Evolutionary conservation across 441 rosid genomes (phyloP), one percentile per base, ranked within the genome.

Genomic region (Biscutella laevigata): DNA sequence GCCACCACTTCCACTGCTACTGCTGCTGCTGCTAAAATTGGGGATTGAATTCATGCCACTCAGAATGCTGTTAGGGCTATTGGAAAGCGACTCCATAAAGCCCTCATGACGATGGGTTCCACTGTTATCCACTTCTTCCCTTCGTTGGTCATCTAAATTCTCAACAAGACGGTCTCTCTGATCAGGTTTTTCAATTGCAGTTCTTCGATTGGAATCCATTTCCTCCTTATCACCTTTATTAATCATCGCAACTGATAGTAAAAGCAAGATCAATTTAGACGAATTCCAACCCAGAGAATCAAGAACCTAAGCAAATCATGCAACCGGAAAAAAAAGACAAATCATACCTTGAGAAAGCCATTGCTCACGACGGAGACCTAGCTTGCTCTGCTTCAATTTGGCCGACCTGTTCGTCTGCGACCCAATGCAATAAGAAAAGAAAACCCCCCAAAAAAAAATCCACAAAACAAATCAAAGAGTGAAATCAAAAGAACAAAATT

Each of bases 321-420:
- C 39, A 22, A n/a, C n/a, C n/a, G n/a, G n/a, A n/a, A n/a, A n/a
- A n/a, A n/a, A n/a, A n/a, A n/a, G n/a, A n/a, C n/a, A n/a, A n/a
- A n/a, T n/a, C n/a, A 10, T 65, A 86, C 97, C 85, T 78, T 79
- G 95, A 60, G 97, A 82, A 59, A 90, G 97, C 95, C 95, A 89
- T 73, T 89, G 97, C 72, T 86, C 95, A 13, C 97, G 91, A 41
- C 97, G 95, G 11, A 79, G 91, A 68, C 86, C 95, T 1, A 86
- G 78, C 75, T 90, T 90, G 84, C 89, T 77, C 80, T 84, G 95
- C 74, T 84, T 90, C 81, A 89, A 69, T 75, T 82, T 86, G 10
- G 95, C 91, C n/a, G 94, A 72, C 84, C 95, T 76, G 68, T 83
- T 79, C 21, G 75, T 78, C 97, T 89, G 61, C 59, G 69, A 33